A percentile compares a stretch with the other conserved stretches of the same genome.
phyloP scores from a whole-genome alignment of 371 early-diverging fungal genomes.

The Syncephalastrum racemosum region DNA sequence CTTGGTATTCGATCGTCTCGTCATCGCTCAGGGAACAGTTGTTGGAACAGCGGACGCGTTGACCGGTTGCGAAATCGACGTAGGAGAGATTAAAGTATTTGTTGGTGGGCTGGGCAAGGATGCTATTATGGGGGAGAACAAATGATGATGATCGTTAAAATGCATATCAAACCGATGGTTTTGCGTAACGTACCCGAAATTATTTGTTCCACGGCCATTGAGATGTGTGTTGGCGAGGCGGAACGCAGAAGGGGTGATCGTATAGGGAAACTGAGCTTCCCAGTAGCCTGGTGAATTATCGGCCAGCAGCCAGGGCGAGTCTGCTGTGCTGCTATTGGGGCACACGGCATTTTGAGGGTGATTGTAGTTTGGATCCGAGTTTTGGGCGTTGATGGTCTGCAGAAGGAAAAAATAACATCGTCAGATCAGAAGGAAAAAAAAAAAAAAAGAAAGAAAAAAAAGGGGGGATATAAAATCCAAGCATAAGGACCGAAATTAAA shows the following conservation, averaged over 20 bases:
- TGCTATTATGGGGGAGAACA: slow-evolving; percentile 10
- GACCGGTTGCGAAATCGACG: slow-evolving; percentile 53
- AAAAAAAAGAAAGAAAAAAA: slow-evolving; percentile 3
- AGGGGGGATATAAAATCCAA: slow-evolving; percentile 4
- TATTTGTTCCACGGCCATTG: slow-evolving; percentile 64
- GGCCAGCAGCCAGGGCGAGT: slow-evolving; percentile 61
- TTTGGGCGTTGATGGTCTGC: slow-evolving; percentile 25
- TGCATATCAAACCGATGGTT: slow-evolving; percentile 2
- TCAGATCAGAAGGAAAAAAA: slow-evolving; percentile 8
- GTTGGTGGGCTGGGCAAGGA: slow-evolving; percentile 51
- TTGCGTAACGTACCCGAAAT: slow-evolving; percentile 50
- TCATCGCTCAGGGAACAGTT: slow-evolving; percentile 58
- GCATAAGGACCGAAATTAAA: slow-evolving; percentile 5
- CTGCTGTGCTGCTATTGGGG: slow-evolving; percentile 27
- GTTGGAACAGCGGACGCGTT: slow-evolving; percentile 50
- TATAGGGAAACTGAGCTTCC: slow-evolving; percentile 58
- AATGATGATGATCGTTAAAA: not conserved
- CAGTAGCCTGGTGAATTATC: slow-evolving; percentile 67
- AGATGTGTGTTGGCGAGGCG: slow-evolving; percentile 64
- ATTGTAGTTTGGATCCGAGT: slow-evolving; percentile 32
- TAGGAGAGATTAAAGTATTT: slow-evolving; percentile 56
- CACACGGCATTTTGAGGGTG: slow-evolving; percentile 56
- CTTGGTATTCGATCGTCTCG: slow-evolving; percentile 51
- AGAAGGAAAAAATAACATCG: slow-evolving; percentile 4
- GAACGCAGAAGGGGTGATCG: slow-evolving; percentile 65